phyloP scores from a whole-genome alignment of 306 rosid genomes.

The Cucurbita pepo region DNA sequence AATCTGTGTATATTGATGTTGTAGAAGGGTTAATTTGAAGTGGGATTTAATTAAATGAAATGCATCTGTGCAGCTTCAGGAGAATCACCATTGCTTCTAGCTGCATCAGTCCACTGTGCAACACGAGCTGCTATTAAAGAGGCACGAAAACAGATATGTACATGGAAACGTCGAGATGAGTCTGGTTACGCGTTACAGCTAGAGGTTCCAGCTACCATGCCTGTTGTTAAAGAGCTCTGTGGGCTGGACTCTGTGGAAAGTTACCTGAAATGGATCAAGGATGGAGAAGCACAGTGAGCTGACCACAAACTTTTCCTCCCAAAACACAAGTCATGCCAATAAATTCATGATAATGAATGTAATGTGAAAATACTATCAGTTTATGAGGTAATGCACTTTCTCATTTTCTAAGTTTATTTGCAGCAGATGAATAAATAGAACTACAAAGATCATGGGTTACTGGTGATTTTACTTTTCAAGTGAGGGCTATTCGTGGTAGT shows the following conservation, averaged over 20 bases:
- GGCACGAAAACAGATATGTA: constrained; percentile 54
- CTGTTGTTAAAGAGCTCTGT: constrained; percentile 62
- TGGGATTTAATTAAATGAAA: no score
- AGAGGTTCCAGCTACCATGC: constrained; percentile 80
- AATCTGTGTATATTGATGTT: no score
- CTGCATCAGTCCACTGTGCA: constrained; percentile 80
- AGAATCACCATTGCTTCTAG: constrained; percentile 74
- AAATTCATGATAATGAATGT: neutral
- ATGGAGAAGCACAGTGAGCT: neutral
- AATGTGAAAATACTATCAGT: neutral
- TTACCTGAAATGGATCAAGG: constrained; percentile 49
- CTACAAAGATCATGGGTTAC: no score
- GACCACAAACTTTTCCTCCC: neutral
- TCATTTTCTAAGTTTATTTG: neutral
- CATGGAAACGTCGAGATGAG: constrained; percentile 37
- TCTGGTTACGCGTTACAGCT: constrained; percentile 29
- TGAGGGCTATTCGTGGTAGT: neutral
- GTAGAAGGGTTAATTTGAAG: no score
- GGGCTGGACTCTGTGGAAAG: constrained; percentile 61
- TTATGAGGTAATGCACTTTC: neutral
- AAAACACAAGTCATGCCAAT: neutral
- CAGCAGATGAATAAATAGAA: neutral
- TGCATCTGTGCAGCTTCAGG: constrained; percentile 66
- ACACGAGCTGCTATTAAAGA: constrained; percentile 69
- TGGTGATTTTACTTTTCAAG: neutral